Evolutionary conservation across 1,139 yeast genomes (phyloP).

Genomic region (Zygoascus meyerae): DNA sequence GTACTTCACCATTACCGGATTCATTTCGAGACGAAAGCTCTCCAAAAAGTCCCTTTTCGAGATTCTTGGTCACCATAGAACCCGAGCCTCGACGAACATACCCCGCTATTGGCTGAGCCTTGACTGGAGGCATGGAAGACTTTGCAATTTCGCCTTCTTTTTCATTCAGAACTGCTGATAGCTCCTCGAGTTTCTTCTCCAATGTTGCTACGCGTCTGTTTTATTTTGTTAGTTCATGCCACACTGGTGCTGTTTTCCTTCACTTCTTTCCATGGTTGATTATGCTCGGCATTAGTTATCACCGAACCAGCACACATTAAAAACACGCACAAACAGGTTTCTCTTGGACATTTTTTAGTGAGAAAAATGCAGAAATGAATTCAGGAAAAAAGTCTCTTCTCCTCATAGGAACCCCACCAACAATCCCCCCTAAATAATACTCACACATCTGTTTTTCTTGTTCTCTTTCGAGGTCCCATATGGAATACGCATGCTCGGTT

Average conservation of each 20-base stretch:
- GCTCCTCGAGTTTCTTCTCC: constrained; percentile 33
- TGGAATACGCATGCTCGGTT: constrained; percentile 64
- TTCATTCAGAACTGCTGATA: constrained; percentile 25
- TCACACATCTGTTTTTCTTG: constrained; percentile 33
- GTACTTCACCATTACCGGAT: too few species aligned
- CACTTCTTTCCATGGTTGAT: neutral
- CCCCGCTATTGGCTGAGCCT: too few species aligned
- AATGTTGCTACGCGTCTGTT: constrained; percentile 33
- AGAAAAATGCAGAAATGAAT: neutral
- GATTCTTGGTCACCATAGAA: too few species aligned
- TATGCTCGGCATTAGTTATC: neutral
- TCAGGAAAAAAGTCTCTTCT: neutral
- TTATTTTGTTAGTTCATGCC: neutral
- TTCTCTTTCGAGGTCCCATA: constrained; percentile 52
- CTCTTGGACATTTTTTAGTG: neutral
- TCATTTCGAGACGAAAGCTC: too few species aligned
- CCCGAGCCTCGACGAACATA: too few species aligned
- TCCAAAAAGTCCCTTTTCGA: too few species aligned
- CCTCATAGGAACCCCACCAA: neutral
- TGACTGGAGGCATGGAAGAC: too few species aligned
- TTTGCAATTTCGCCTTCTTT: constrained; percentile 9
- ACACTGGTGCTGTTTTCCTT: neutral
- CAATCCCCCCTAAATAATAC: constrained; percentile 8
- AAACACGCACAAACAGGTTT: neutral
- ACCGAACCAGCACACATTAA: neutral